A percentile compares a stretch with the other conserved stretches of the same genome.
Conservation (phyloP, 208 protist species). For the Crithidia acanthocephali region DNA sequence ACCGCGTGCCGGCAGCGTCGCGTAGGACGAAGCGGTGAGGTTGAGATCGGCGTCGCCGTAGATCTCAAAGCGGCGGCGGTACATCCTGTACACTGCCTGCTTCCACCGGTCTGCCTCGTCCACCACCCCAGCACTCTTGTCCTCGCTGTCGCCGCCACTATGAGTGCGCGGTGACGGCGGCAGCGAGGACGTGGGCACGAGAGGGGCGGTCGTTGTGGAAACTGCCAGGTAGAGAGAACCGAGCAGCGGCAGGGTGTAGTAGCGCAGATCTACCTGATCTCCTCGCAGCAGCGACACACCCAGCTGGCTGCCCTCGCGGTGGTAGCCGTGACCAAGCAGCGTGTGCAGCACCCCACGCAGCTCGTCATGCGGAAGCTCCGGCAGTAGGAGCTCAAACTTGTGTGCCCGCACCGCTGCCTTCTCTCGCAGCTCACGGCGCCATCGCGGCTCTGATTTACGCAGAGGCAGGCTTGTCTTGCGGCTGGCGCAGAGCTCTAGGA, state of each 20-base stretch:
- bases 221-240: conserved; percentile 68
- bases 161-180: not conserved
- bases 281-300: conserved; percentile 46
- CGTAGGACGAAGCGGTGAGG: conserved; percentile 2
- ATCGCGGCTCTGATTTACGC: conserved; percentile 49
- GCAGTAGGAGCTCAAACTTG: conserved; percentile 76
- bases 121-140: not conserved
- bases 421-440: conserved; percentile 51
- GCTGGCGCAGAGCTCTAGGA: conserved; percentile 45
- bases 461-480: conserved; percentile 32
- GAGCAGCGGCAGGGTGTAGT: conserved; percentile 65
- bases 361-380: conserved; percentile 63
- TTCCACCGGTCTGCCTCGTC: conserved; percentile 18
- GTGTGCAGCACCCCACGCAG: conserved; percentile 44
- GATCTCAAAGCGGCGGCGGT: conserved; percentile 32
- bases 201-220: not conserved
- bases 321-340: conserved; percentile 59
- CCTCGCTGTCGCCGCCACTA: not conserved
- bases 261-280: conserved; percentile 70
- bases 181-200: not conserved
- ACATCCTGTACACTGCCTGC: conserved; percentile 33
- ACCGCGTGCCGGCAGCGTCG: not conserved
- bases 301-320: conserved; percentile 37
- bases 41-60: conserved; percentile 28
- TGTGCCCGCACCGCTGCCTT: conserved; percentile 66